Evolutionary conservation across 2,329 filamentous ascomycete species (phyloP), one percentile per base, ranked within the genome.

Genomic region (Mollisiaceae sp.): DNA sequence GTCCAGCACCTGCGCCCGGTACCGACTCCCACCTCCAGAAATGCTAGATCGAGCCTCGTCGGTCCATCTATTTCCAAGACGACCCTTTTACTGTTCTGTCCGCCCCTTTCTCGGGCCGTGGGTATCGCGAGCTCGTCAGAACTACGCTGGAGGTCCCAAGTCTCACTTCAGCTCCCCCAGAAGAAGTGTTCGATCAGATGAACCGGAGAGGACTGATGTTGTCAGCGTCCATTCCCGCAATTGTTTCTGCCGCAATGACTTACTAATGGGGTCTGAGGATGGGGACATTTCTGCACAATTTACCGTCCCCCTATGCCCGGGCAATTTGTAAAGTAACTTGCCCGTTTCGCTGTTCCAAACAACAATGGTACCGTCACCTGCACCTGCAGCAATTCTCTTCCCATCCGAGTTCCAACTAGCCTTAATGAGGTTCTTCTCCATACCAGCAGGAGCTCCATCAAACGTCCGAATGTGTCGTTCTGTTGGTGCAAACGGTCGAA

Each of bases 211-310:
- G 77, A 97, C 93, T 97, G 56, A 2, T 24, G 4, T 60, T 65
- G 68, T 74, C 70, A 75, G 71, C 56, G 52, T 22, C 9, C 47
- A 24, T 36, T 50, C 14, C 24, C 22, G 54, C 36, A 24, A 5
- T 43, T 63, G 20, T 54, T 58, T 54, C 14, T 38, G 27, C 38
- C 55, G 15, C 35, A 38, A 38, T 68, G 41, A 88, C 92, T 89
- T 85, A 97, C 94, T 86, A 67, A 97, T 91, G 22, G 93, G 93
- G 73, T 97, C 93, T 67, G 90, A 87, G 45, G 86, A 86, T 4
- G 94, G 93, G 58, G 92, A 90, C 76, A 99, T 96, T 72, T 96
- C 91, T 62, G 94, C 94, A 77, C 94, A 93, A 77, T 98, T 99
- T 60, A 98, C 95, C 0, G 92, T 92, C 39, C 94, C 95, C 79